Percentiles rank a stretch among this genome's conserved stretches.
These are phyloP conservation scores for Aspergillus cristatus DNA, from an alignment of 495 filamentous ascomycete genomes.

Conservation along the genomic window DNA sequence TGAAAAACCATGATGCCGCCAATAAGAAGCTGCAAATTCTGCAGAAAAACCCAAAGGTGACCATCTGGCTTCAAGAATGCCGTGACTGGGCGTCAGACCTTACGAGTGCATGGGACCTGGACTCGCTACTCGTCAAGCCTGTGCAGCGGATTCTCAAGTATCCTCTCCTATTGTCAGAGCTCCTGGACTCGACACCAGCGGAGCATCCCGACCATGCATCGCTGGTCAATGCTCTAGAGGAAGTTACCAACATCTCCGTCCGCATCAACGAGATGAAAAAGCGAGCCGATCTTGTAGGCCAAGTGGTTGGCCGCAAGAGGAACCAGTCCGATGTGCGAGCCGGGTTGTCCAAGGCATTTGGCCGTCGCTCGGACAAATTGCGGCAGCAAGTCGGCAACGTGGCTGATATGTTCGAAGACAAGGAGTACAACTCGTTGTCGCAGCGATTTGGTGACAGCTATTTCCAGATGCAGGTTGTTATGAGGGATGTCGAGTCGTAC, in stretches of 20 bases:
- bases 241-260: conserved; percentile 60
- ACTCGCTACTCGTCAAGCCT: conserved; percentile 90
- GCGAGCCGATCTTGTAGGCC: conserved; percentile 77
- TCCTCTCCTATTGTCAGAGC: conserved; percentile 67
- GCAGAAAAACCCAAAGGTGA: conserved; percentile 63
- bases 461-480: conserved; percentile 78
- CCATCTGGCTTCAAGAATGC: conserved; percentile 88
- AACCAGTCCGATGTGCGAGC: conserved; percentile 83
- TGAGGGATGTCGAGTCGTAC: conserved; percentile 86
- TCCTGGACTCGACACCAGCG: conserved; percentile 66
- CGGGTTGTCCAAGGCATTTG: conserved; percentile 78
- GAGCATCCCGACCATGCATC: conserved; percentile 73
- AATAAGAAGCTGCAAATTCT: conserved; percentile 67
- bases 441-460: conserved; percentile 80
- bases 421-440: conserved; percentile 62
- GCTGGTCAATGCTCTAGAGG: conserved; percentile 52
- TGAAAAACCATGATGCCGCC: conserved; percentile 79
- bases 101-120: conserved; percentile 86
- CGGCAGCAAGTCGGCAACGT: conserved; percentile 59
- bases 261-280: conserved; percentile 92
- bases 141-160: conserved; percentile 90
- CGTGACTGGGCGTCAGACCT: conserved; percentile 78
- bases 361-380: conserved; percentile 71
- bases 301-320: conserved; percentile 76
- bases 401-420: conserved; percentile 63